These are phyloP conservation scores for Glaciozyma martinii DNA, from an alignment of 768 basidiomycete species.

Conservation along the genomic window DNA sequence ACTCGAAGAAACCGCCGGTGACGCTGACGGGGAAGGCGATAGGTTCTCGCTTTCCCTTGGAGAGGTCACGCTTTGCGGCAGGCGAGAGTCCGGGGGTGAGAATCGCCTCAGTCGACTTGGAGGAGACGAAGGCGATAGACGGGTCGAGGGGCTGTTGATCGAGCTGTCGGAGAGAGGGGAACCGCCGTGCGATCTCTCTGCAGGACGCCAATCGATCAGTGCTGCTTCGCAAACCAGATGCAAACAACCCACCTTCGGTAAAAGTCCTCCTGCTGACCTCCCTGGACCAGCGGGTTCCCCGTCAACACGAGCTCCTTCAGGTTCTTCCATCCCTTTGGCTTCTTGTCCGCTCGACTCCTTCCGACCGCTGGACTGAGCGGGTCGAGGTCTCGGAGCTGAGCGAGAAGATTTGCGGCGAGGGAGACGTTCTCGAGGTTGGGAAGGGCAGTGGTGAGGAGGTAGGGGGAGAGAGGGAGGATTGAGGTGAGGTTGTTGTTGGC, in stretches of 20 bases:
- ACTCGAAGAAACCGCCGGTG: constrained; percentile 40
- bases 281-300: constrained; percentile 65
- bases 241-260: constrained; percentile 56
- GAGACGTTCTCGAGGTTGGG: constrained; percentile 73
- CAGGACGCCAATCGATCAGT: neutral
- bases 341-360: constrained; percentile 21
- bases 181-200: constrained; percentile 72
- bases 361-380: constrained; percentile 31
- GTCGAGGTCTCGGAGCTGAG: constrained; percentile 37
- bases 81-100: constrained; percentile 34
- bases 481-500: constrained; percentile 63
- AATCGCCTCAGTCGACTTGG: neutral
- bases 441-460: constrained; percentile 58
- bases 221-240: neutral
- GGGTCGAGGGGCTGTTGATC: constrained; percentile 64
- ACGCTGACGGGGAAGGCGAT: constrained; percentile 72
- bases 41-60: constrained; percentile 39
- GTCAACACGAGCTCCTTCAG: constrained; percentile 55
- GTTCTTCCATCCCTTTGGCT: constrained; percentile 37
- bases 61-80: constrained; percentile 45
- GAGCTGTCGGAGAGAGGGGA: constrained; percentile 69
- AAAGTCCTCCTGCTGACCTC: constrained; percentile 52
- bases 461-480: constrained; percentile 50
- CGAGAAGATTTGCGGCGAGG: constrained; percentile 63
- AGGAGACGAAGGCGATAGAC: constrained; percentile 51